Percentiles rank a stretch among this genome's conserved stretches.
phyloP scores from a whole-genome alignment of 805 yeast genomes.

The Zygosaccharomyces siamensis region DNA sequence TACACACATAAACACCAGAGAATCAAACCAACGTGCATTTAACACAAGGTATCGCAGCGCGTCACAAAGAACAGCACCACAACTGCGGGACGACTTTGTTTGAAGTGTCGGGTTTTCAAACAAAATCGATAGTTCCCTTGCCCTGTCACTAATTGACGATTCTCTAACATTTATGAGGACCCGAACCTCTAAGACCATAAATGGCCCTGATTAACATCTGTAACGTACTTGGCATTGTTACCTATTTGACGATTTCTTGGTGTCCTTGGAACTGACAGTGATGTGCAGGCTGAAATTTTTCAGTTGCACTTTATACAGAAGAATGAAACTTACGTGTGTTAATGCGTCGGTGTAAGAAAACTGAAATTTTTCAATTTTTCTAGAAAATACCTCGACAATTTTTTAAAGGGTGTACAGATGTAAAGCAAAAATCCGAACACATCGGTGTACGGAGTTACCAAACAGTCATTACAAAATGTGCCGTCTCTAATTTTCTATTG shows the following conservation, averaged over 20 bases:
- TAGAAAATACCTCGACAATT: not conserved
- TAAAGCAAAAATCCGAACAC: not conserved
- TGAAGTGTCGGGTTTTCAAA: conserved; percentile 89
- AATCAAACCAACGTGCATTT: not conserved
- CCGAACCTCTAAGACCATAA: conserved; percentile 54
- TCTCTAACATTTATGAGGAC: conserved; percentile 47
- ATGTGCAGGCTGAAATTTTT: no score
- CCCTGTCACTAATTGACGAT: not conserved
- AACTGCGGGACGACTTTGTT: conserved; percentile 25
- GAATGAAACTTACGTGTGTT: conserved; percentile 1
- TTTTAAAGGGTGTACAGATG: conserved; percentile 8
- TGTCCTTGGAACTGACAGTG: not conserved
- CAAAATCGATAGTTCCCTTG: conserved; percentile 35
- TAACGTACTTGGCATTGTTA: conserved; percentile 62
- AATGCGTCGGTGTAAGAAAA: not conserved
- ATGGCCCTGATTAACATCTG: not conserved
- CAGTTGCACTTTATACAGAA: conserved; percentile 2
- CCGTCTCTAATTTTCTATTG: not conserved
- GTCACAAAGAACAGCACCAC: not conserved
- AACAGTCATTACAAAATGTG: conserved; percentile 9
- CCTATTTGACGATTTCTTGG: conserved; percentile 26
- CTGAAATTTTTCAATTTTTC: not conserved
- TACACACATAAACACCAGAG: conserved; percentile 18
- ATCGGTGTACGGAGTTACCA: not conserved
- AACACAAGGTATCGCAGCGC: not conserved